phyloP scores from a whole-genome alignment of 495 filamentous ascomycete genomes.

The Aspergillus bertholletiae region DNA sequence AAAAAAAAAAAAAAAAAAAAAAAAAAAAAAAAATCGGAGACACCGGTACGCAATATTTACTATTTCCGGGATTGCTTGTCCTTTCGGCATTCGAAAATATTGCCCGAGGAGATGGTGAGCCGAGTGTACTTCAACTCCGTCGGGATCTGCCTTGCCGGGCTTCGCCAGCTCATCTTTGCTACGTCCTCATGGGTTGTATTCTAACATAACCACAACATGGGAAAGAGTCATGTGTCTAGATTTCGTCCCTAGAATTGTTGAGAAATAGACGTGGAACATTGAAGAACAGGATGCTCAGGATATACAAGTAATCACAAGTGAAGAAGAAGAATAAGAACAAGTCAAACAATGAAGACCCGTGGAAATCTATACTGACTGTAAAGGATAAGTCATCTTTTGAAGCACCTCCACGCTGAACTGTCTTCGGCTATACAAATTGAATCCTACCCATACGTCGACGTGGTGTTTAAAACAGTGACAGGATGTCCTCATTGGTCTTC shows the following conservation, averaged over 20 bases:
- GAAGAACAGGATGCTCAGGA: not conserved
- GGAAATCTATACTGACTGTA: not conserved
- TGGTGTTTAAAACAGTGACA: slow-evolving; percentile 72
- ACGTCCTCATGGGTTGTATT: too few species aligned
- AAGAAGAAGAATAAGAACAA: not conserved
- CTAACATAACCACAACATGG: too few species aligned
- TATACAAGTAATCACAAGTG: not conserved
- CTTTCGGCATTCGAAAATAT: not conserved
- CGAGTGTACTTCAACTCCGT: too few species aligned
- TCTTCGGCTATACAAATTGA: not conserved
- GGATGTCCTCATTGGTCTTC: slow-evolving; percentile 81
- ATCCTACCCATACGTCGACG: not conserved
- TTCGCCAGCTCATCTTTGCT: too few species aligned
- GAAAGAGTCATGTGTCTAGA: too few species aligned
- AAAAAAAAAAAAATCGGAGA: too few species aligned
- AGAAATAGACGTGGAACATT: not conserved
- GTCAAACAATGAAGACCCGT: not conserved
- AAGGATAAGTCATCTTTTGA: not conserved
- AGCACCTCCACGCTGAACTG: not conserved
- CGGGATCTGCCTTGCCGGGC: too few species aligned
- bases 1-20: too few species aligned
- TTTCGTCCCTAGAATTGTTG: not conserved
- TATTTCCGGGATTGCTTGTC: too few species aligned
- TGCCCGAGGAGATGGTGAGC: not conserved
- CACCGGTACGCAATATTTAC: too few species aligned